Evolutionary conservation across 2,329 filamentous ascomycete genomes (phyloP).

Genomic region (Coniochaeta ligniaria): DNA sequence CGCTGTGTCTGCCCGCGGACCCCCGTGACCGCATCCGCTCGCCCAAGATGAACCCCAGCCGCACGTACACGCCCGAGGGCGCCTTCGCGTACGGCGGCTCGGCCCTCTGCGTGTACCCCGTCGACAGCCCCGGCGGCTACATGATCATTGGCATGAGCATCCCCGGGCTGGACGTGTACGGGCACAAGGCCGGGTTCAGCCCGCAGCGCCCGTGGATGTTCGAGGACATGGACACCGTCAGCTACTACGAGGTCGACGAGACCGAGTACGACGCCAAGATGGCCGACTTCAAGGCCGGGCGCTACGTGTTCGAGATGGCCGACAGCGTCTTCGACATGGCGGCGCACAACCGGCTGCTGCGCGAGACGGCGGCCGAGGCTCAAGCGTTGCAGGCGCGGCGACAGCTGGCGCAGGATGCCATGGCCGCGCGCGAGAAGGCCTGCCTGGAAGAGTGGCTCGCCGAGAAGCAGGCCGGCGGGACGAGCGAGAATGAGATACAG

Average conservation of each 20-base stretch:
- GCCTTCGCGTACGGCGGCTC: conserved; percentile 48
- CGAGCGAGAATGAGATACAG: conserved; percentile 41
- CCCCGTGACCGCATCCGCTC: conserved; percentile 42
- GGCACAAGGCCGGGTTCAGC: conserved; percentile 41
- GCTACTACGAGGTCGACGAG: conserved; percentile 45
- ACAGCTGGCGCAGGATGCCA: conserved; percentile 32
- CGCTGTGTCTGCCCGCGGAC: conserved; percentile 31
- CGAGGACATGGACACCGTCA: conserved; percentile 48
- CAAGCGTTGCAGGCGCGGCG: conserved; percentile 34
- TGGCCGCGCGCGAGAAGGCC: conserved; percentile 7
- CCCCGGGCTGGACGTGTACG: conserved; percentile 44
- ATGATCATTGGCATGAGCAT: conserved; percentile 46
- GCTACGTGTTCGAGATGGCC: conserved; percentile 43
- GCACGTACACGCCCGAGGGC: conserved; percentile 49
- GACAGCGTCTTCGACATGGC: conserved; percentile 46
- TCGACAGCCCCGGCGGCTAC: conserved; percentile 50
- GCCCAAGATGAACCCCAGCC: conserved; percentile 49
- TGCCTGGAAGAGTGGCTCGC: conserved; percentile 10
- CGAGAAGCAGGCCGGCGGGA: conserved; percentile 22
- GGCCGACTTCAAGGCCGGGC: conserved; percentile 38
- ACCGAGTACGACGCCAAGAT: conserved; percentile 41
- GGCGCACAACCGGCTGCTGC: conserved; percentile 42
- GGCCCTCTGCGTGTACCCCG: conserved; percentile 47
- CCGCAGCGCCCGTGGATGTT: conserved; percentile 44
- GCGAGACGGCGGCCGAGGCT: conserved; percentile 38